Evolutionary conservation across 257 asterid species (phyloP).

Genomic region (Solanum sitiens): DNA sequence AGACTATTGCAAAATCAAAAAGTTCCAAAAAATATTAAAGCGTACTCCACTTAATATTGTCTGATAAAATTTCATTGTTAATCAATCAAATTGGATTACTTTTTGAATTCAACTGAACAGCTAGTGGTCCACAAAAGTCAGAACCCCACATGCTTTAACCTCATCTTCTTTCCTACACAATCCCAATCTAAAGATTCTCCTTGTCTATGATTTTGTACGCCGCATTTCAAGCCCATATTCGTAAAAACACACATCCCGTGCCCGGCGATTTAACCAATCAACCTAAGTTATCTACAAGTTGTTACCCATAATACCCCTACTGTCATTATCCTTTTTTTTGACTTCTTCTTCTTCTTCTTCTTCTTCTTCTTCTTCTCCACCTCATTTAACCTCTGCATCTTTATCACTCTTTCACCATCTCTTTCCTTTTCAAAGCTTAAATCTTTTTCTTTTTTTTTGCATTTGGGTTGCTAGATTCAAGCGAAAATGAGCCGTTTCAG

Average conservation of each 20-base stretch:
- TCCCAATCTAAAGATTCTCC: background rate
- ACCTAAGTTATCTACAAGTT: background rate
- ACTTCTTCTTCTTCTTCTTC: background rate
- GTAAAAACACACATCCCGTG: background rate
- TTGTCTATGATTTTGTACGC: background rate
- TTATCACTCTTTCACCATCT: background rate
- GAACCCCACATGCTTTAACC: background rate
- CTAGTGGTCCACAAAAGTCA: background rate
- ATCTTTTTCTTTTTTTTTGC: background rate
- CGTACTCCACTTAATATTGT: background rate
- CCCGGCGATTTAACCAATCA: background rate
- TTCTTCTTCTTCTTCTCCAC: background rate
- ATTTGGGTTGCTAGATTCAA: background rate
- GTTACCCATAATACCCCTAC: background rate
- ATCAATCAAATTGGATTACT: background rate
- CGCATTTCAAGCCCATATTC: background rate
- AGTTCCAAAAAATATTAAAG: background rate
- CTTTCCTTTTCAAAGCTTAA: background rate
- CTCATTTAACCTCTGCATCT: background rate
- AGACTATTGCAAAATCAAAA: background rate
- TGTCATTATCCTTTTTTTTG: background rate
- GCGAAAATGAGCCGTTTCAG: constrained; percentile 45
- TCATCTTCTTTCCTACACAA: background rate
- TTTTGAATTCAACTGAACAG: background rate
- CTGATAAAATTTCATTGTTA: background rate